Evolutionary conservation across 2,329 filamentous ascomycete genomes (phyloP), one percentile per base, ranked within the genome.

Genomic region (Leptographium wingfieldii): DNA sequence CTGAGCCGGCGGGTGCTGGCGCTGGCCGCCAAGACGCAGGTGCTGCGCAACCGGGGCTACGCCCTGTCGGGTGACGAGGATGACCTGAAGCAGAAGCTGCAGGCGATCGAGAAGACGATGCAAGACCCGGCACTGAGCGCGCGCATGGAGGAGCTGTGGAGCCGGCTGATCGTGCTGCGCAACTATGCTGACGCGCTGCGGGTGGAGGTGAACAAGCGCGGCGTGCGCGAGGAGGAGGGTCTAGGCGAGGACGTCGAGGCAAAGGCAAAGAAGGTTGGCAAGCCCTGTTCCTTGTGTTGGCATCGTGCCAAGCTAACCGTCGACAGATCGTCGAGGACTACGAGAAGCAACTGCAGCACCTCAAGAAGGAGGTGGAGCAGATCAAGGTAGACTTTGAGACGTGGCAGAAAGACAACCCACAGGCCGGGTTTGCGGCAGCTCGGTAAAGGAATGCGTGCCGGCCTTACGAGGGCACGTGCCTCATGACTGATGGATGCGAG

Each of bases 141-240:
- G 3, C 77, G 88, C 65, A 86, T 90, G 69, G 90, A 94, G 72
- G 89, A 94, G 75, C 83, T 94, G 53, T 94, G 89, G 89, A 90
- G 88, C 64, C 78, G 89, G 54, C 81, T 94, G 74, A 86, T 91
- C 56, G 81, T 86, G 46, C 75, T 94, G 55, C 78, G 87, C 64
- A 87, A 88, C 63, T 83, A 90, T 65, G 86, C 87, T 27, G 82
- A 86, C 65, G 80, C 84, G 67, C 72, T 95, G 66, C 86, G 86
- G 68, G 83, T 82, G 66, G 88, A 94, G 74, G 79, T 90, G 61
- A 87, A 86, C 69, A 85, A 84, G 73, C 76, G 85, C 59, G 81
- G 83, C 2, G 73, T 77, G 31, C 74, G 78, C 58, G 77, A 81
- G 48, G 75, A 76, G 19, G 80, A 81, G 40, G 77, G 79, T 0